A percentile compares a stretch with the other conserved stretches of the same genome.
These are phyloP conservation scores for Corymbia citriodora DNA, from an alignment of 441 rosid genomes.

Conservation along the genomic window DNA sequence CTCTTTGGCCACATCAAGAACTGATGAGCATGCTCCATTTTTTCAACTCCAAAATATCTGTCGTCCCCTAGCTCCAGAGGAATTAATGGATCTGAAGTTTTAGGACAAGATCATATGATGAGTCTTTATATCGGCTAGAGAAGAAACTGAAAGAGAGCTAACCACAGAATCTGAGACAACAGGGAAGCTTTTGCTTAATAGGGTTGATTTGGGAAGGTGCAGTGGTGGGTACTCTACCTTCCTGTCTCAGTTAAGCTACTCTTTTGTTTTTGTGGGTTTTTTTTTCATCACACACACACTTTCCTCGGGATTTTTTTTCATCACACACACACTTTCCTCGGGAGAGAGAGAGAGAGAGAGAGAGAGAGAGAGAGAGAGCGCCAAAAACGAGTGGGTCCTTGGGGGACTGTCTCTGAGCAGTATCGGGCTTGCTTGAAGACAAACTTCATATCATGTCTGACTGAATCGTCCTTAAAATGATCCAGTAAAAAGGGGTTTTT, in stretches of 20 bases:
- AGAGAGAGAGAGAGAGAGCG: neutral
- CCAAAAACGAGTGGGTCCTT: neutral
- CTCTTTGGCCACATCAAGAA: conserved; percentile 48
- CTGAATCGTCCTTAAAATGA: neutral
- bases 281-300: neutral
- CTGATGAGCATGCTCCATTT: conserved; percentile 38
- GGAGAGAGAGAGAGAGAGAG: neutral
- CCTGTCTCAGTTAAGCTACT: neutral
- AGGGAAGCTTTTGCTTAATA: neutral
- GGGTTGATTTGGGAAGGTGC: neutral
- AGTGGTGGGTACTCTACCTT: neutral
- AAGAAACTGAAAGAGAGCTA: neutral
- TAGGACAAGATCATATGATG: neutral
- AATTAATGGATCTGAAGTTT: neutral
- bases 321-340: neutral
- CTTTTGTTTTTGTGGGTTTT: neutral
- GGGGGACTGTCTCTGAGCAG: neutral
- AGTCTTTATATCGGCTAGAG: neutral
- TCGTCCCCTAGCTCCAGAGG: neutral
- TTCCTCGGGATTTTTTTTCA: neutral
- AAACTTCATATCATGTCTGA: neutral
- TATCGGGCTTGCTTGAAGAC: neutral
- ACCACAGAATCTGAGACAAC: neutral
- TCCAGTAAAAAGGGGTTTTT: neutral
- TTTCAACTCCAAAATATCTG: neutral